Conservation (phyloP, 164 flowering plant genomes). For the Macadamia integrifolia region DNA sequence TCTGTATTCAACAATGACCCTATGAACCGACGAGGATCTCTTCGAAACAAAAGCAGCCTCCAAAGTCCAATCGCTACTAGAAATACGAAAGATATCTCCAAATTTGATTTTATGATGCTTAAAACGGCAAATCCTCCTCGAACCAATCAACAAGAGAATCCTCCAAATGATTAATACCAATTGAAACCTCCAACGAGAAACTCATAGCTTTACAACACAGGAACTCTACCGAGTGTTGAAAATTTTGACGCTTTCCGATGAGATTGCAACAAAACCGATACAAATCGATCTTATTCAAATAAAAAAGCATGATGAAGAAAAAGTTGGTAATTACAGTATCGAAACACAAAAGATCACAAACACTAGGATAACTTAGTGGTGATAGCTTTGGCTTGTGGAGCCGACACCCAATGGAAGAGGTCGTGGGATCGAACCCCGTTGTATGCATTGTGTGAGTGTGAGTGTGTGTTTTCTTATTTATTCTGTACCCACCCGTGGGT, state of each 20-base stretch:
- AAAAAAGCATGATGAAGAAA: neutral
- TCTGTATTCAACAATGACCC: neutral
- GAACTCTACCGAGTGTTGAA: conserved; percentile 2
- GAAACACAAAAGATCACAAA: neutral
- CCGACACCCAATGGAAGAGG: too few relatives aligned
- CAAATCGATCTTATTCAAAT: too few relatives aligned
- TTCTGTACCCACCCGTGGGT: too few relatives aligned
- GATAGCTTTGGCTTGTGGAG: too few relatives aligned
- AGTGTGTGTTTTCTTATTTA: too few relatives aligned
- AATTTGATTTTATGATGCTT: too few relatives aligned
- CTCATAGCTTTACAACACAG: neutral
- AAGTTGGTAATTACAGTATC: neutral
- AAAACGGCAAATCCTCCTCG: too few relatives aligned
- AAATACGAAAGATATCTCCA: too few relatives aligned
- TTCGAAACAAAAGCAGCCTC: neutral
- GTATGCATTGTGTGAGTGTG: too few relatives aligned
- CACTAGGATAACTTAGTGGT: too few relatives aligned
- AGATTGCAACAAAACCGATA: neutral
- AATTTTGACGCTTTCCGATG: neutral
- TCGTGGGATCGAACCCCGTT: too few relatives aligned
- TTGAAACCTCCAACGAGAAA: neutral
- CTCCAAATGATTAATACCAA: neutral
- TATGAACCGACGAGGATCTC: neutral
- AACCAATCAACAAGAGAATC: neutral
- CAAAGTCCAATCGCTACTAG: too few relatives aligned